phyloP scores from a whole-genome alignment of 352 stramenopile species.

The Phytophthora sp. region DNA sequence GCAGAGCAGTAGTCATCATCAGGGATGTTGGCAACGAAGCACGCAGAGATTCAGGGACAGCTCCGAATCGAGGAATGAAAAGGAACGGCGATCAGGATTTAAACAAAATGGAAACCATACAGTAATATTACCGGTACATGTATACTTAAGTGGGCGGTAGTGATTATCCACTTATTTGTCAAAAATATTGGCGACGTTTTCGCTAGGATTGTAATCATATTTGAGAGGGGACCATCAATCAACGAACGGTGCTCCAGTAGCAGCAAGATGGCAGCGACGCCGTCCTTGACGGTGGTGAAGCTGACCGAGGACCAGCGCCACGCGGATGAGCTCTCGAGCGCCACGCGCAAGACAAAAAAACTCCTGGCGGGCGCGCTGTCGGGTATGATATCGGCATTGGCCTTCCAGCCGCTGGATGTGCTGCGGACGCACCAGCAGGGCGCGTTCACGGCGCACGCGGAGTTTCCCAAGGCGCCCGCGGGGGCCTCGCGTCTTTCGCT shows the following conservation, averaged over 20 bases:
- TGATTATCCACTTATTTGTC: too few relatives aligned
- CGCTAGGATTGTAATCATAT: too few relatives aligned
- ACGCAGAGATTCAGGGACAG: too few relatives aligned
- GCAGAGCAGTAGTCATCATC: too few relatives aligned
- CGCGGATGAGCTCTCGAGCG: conserved; percentile 36
- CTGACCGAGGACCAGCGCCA: conserved; percentile 32
- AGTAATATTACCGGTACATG: too few relatives aligned
- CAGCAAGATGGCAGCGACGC: conserved; percentile 21
- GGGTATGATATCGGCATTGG: conserved; percentile 80
- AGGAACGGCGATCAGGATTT: too few relatives aligned
- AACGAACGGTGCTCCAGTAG: not conserved
- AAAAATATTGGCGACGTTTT: too few relatives aligned
- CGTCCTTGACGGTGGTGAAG: conserved; percentile 36
- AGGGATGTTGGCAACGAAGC: too few relatives aligned
- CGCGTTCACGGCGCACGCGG: conserved; percentile 53
- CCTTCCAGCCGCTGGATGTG: conserved; percentile 88
- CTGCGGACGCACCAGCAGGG: conserved; percentile 87
- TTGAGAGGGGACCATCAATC: too few relatives aligned
- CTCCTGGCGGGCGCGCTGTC: conserved; percentile 71
- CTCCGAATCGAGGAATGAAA: too few relatives aligned
- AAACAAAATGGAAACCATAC: too few relatives aligned
- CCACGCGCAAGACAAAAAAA: conserved; percentile 72
- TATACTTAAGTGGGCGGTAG: too few relatives aligned
- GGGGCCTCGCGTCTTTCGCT: conserved; percentile 16
- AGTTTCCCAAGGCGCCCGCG: conserved; percentile 12